Conservation (phyloP, 768 basidiomycete species). For the Mycena haematopus region DNA sequence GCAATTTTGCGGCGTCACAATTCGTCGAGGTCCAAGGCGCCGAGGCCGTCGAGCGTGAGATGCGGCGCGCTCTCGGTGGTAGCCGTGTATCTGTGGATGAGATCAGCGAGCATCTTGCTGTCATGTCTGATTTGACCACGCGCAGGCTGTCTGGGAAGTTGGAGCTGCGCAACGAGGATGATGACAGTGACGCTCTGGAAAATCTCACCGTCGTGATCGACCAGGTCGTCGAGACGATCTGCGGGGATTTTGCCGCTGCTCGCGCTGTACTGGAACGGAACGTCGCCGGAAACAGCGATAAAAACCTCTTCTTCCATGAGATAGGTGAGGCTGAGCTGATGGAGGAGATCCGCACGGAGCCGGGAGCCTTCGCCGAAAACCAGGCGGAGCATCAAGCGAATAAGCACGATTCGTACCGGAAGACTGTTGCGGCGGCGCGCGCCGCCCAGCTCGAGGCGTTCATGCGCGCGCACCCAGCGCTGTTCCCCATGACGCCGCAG, state of each 20-base stretch:
- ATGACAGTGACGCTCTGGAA: not conserved
- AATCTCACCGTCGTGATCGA: constrained; percentile 16
- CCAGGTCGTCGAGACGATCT: constrained; percentile 12
- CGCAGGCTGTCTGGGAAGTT: not conserved
- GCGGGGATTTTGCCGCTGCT: constrained; percentile 4
- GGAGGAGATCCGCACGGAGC: constrained; percentile 18
- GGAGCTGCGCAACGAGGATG: not conserved
- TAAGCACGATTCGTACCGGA: constrained; percentile 5
- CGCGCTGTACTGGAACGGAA: not conserved
- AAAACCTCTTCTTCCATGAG: constrained; percentile 16
- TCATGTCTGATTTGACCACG: constrained; percentile 3
- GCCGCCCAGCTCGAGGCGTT: constrained; percentile 17
- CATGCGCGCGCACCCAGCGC: constrained; percentile 10
- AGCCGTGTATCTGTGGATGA: not conserved
- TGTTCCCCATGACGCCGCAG: constrained; percentile 20
- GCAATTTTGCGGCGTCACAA: constrained; percentile 24
- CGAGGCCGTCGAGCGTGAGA: constrained; percentile 21
- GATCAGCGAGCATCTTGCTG: not conserved
- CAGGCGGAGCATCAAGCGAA: not conserved
- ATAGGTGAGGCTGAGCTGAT: constrained; percentile 23
- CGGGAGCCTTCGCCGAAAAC: not conserved
- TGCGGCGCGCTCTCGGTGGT: constrained; percentile 4
- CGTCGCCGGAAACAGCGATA: not conserved
- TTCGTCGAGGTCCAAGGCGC: constrained; percentile 25
- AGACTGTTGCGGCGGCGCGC: constrained; percentile 3